Conservation (phyloP, 2,329 filamentous ascomycete species). For the Trichoderma cornu-damae region DNA sequence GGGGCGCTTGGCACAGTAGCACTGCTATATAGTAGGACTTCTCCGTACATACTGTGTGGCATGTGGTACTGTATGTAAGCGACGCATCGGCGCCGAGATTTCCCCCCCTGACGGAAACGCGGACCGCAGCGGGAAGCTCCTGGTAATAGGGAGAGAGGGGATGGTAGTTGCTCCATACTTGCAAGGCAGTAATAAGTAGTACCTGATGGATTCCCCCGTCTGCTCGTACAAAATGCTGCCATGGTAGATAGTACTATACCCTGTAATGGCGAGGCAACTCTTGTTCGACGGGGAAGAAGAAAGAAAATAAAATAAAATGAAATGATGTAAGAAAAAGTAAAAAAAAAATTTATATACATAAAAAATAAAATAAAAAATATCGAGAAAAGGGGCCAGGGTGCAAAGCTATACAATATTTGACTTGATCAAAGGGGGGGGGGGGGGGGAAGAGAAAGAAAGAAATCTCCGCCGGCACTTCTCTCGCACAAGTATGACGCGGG, state of each 20-base stretch:
- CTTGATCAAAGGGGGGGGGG: background rate
- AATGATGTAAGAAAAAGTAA: too few relatives aligned
- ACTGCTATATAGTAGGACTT: too few relatives aligned
- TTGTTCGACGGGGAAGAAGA: too few relatives aligned
- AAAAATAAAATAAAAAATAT: too few relatives aligned
- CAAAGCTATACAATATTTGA: background rate
- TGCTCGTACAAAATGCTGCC: background rate
- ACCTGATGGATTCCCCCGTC: too few relatives aligned
- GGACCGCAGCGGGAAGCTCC: conserved; percentile 6
- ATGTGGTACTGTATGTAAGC: background rate
- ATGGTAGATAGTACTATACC: background rate
- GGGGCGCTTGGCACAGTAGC: too few relatives aligned
- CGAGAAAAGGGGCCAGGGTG: too few relatives aligned
- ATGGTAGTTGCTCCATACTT: background rate
- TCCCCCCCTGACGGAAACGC: conserved; percentile 6
- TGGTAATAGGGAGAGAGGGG: background rate
- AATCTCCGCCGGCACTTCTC: conserved; percentile 2
- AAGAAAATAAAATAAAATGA: too few relatives aligned
- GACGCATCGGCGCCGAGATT: background rate
- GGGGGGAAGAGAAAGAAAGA: background rate
- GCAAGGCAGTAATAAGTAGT: too few relatives aligned
- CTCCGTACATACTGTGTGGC: too few relatives aligned
- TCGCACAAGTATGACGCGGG: background rate
- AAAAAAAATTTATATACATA: too few relatives aligned
- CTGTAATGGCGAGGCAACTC: background rate